Base-by-base conservation (phyloP, 768 basidiomycete species). In the Termitomyces bulborhizus region DNA sequence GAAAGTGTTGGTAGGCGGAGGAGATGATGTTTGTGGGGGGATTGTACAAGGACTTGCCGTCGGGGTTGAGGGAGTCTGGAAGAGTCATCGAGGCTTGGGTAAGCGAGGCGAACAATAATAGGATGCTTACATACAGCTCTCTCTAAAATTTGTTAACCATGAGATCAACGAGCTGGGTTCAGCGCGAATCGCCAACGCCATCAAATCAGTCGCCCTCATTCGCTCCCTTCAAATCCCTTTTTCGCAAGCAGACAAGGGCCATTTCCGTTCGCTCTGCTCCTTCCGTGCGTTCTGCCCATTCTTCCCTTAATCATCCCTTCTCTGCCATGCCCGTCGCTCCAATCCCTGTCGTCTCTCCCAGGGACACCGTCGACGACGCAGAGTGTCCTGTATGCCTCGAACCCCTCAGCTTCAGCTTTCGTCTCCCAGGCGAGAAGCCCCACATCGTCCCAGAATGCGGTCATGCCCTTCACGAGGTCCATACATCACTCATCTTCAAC, bases 361-460 rank as follows among this genome's bases (percentile, higher is more conserved):
- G 81, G 66, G 81, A 83, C 59, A 51, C 74, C 43, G 69, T 74
- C 15, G 86, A 90, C 24, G 93, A 95, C 65, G 88, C 89, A 51
- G 90, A 88, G 65, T 99, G 97, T 63, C 96, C 96, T 12, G 93
- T 99, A 62, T 99, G 96, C 71, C 86, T 97, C 62, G 96, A 98
- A 65, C 90, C 92, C 1, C 82, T 99, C 66, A 88, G 87, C 66
- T 94, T 93, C 71, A 88, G 86, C 70, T 97, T 93, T 72, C 81
- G 94, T 58, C 73, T 99, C 13, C 90, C 92, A 0, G 97, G 97
- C 8, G 97, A 99, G 76, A 98, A 95, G 67, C 93, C 96, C 7
- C 95, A 98, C 67, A 88, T 99, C 59, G 89, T 97, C 45, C 96
- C 97, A 31, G 92, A 95, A 67, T 99, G 97, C 62, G 95, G 97